Evolutionary conservation across 2,329 filamentous ascomycete genomes (phyloP), one percentile per base, ranked within the genome.

Genomic region (Scopulariopsis brevicaulis): DNA sequence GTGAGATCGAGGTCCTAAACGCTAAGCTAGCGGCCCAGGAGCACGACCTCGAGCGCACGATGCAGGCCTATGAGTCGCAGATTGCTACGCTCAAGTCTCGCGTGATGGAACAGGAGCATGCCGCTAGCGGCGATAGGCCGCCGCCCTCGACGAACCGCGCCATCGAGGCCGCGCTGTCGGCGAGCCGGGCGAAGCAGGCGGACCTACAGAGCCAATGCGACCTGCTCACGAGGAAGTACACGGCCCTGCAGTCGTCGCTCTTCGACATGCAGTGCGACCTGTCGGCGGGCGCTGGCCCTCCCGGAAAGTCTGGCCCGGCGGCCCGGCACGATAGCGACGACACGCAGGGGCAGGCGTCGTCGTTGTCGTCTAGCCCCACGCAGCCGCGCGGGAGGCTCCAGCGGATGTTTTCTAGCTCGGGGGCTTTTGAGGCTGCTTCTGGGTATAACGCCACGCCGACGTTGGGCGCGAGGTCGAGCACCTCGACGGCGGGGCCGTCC

Each of bases 1-100:
- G 77, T 58, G 78, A 82, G 55, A 77, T 84, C 7, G 78, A 85
- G 62, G 73, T 79, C 57, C 73, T 87, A 24, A 76, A 77, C 53
- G 73, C 84, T 72, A 78, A 83, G 62, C 71, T 91, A 60, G 71
- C 67, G 50, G 78, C 76, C 6, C 71, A 72, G 22, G 76, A 80
- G 52, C 63, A 65, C n/a, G 79, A 83, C 54, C 65, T 80, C 1
- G 68, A 72, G 56, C 70, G 72, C 55, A 71, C 70, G 32, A 73
- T 68, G 60, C 68, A 67, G 37, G 65, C 73, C n/a, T 80, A 79
- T 60, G 67, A 79, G 59, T 69, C 69, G 5, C 78, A 83, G 60
- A 73, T 82, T 15, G 66, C 66, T n/a, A 68, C 67, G 20, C 71
- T 83, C 10, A 77, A 77, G 58, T 64, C 67, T 8, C 74, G 73